phyloP scores from a whole-genome alignment of 805 yeast genomes.

The Saturnispora ahearnii region DNA sequence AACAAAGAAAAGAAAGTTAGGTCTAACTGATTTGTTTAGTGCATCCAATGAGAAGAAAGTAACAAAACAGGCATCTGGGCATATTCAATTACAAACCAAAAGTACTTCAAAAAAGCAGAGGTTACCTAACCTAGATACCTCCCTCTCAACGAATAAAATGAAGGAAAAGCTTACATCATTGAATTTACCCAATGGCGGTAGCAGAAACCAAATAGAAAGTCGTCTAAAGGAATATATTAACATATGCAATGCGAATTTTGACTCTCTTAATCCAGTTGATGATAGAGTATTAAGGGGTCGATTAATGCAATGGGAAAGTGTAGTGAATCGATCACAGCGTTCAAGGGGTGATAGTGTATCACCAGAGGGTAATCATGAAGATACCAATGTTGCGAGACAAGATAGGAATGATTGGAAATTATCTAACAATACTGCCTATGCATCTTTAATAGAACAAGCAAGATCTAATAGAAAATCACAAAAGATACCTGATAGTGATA shows the following conservation, averaged over 20 bases:
- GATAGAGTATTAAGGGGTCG: slow-evolving; percentile 46
- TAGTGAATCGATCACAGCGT: slow-evolving; percentile 17
- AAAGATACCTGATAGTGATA: background rate
- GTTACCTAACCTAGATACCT: slow-evolving; percentile 57
- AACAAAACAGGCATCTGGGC: slow-evolving; percentile 6
- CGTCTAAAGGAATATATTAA: slow-evolving; percentile 72
- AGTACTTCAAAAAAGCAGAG: slow-evolving; percentile 21
- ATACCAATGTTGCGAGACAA: slow-evolving; percentile 28
- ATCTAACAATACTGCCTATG: background rate
- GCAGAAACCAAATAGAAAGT: slow-evolving; percentile 51
- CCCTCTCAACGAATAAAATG: slow-evolving; percentile 48
- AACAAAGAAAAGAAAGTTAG: background rate
- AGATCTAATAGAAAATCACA: slow-evolving; percentile 2
- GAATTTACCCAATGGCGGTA: slow-evolving; percentile 54
- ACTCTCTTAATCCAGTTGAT: slow-evolving; percentile 55
- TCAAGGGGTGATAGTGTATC: slow-evolving; percentile 9
- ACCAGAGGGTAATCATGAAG: slow-evolving; percentile 14
- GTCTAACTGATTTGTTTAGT: background rate
- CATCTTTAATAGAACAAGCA: slow-evolving; percentile 11
- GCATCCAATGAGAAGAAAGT: background rate
- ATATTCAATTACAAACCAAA: slow-evolving; percentile 21
- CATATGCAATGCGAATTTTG: slow-evolving; percentile 74
- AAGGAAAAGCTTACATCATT: slow-evolving; percentile 48
- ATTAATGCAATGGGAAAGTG: slow-evolving; percentile 59
- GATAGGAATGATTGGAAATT: slow-evolving; percentile 19